Evolutionary conservation across 2,329 filamentous ascomycete species (phyloP).

Genomic region (Trichoderma sp.): DNA sequence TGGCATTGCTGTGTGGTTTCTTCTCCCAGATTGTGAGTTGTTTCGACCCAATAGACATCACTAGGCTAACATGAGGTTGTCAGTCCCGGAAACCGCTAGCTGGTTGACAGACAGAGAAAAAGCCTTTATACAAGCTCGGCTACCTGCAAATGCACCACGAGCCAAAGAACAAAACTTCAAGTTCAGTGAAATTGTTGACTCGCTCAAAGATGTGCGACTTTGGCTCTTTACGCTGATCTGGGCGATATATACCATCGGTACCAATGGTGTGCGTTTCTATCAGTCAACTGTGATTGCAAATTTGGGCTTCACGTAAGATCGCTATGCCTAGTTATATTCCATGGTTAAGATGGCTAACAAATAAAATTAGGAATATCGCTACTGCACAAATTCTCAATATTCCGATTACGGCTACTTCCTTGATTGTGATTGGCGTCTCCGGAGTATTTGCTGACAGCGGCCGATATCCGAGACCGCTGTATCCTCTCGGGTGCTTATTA

Average conservation of each 20-base stretch:
- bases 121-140: not conserved
- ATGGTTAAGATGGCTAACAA: not conserved
- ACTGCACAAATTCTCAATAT: constrained; percentile 47
- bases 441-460: constrained; percentile 44
- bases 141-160: not conserved
- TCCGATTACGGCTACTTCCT: constrained; percentile 42
- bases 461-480: constrained; percentile 42
- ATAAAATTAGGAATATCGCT: constrained; percentile 23
- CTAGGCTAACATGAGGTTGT: not conserved
- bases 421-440: constrained; percentile 42
- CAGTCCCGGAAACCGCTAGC: not conserved
- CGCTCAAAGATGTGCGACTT: not conserved
- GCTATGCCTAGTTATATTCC: not conserved
- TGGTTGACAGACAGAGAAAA: not conserved
- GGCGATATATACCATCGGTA: not conserved
- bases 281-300: not conserved
- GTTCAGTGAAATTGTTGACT: not conserved
- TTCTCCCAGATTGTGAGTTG: not conserved
- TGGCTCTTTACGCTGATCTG: not conserved
- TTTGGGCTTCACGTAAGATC: not conserved
- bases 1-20: not conserved
- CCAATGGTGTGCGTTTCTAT: not conserved
- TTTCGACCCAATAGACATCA: not conserved
- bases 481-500: constrained; percentile 42
- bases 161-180: not conserved